Evolutionary conservation across 1,284 basidiomycete genomes (phyloP), one percentile per base, ranked within the genome.

Genomic region (Lentinula novae-zelandiae): DNA sequence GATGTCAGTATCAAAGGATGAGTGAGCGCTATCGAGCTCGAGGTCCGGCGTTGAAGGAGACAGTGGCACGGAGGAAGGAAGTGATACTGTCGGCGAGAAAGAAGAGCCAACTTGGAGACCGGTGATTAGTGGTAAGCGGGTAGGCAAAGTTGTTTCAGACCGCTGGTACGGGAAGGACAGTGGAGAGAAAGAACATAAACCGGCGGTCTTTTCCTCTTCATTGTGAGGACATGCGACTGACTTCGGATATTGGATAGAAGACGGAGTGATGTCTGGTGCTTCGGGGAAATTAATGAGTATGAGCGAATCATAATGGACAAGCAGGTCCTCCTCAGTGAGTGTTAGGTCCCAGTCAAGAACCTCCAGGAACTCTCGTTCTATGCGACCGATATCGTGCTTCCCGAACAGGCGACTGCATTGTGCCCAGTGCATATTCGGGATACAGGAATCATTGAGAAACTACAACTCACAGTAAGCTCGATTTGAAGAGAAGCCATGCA

Each of bases 381-480:
- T 89, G 66, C 88, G 83, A 46, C 87, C 86, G 27, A 90, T 81
- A 67, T 90, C 88, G 27, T 87, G 82, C 69, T 88, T 89, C 87
- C 88, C 68, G 89, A 90, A 53, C 34, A 53, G 39, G 89, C 84
- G 53, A 86, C 86, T 0, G 87, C 89, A 74, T 87, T 89, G 76
- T 10, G 88, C 86, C 87, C 87, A 90, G 71, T 90, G 88, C 22
- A 88, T 76, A 69, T 90, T 90, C 77, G 89, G 89, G 17, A 90
- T 76, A 13, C 87, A 88, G 15, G 86, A 88, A 68, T 90, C 87
- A 67, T 90, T 89, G 38, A 83, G 72, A 66, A 89, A 90, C 86
- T 89, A 63, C n/a, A 57, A 55, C 61, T 56, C 20, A 22, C 66
- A 33, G 12, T 15, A 31, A 50, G 44, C 8, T 46, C 7, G 3